Evolutionary conservation across 371 early-diverging fungal genomes (phyloP).

Genomic region (Mortierella sp.): DNA sequence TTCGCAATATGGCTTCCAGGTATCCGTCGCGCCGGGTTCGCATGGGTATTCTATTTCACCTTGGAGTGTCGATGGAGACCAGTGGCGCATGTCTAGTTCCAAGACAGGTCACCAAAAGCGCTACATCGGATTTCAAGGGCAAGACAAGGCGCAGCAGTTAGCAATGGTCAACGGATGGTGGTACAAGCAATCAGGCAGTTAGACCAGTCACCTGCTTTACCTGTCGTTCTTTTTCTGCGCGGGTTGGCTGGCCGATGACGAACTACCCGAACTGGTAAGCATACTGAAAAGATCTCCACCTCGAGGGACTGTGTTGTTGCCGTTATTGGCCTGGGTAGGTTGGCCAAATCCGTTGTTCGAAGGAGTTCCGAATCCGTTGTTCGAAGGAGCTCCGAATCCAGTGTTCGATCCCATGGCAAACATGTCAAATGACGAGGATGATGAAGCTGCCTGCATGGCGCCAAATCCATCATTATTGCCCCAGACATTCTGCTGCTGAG

Average conservation of each 20-base stretch:
- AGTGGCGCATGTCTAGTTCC: slow-evolving; percentile 42
- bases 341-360: slow-evolving; percentile 6
- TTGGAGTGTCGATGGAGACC: too few species aligned
- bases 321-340: slow-evolving; percentile 11
- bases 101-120: slow-evolving; percentile 48
- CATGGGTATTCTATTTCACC: too few species aligned
- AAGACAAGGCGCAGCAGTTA: not conserved
- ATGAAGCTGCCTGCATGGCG: slow-evolving; percentile 22
- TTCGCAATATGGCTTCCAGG: too few species aligned
- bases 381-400: slow-evolving; percentile 4
- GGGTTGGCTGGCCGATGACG: slow-evolving; percentile 20
- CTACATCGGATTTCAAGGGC: slow-evolving; percentile 5
- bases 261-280: slow-evolving; percentile 26
- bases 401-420: slow-evolving; percentile 20
- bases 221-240: slow-evolving; percentile 36
- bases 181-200: not conserved
- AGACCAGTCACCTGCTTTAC: slow-evolving; percentile 3
- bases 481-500: slow-evolving; percentile 34
- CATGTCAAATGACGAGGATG: slow-evolving; percentile 21
- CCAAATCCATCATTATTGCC: slow-evolving; percentile 41
- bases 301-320: slow-evolving; percentile 19
- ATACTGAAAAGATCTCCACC: slow-evolving; percentile 45
- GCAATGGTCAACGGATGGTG: not conserved
- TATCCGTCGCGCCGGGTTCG: too few species aligned
- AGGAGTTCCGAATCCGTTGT: slow-evolving; percentile 5